A percentile compares a stretch with the other conserved stretches of the same genome.
phyloP scores from a whole-genome alignment of 2,329 filamentous ascomycete species.

The Trichophyton mentagrophytes region DNA sequence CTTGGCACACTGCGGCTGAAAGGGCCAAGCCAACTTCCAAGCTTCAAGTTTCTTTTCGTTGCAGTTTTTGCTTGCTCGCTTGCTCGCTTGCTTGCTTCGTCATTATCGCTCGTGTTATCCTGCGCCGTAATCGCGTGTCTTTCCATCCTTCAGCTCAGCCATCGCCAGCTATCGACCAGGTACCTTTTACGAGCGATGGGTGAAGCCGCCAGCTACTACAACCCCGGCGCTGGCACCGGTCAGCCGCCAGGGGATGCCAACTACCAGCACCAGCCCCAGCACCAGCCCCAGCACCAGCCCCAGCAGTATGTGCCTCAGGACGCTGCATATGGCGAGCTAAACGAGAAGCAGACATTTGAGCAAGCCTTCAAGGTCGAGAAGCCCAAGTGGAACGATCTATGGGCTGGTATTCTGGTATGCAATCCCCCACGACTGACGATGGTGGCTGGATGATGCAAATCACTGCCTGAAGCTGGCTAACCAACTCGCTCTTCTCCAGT shows the following conservation, averaged over 20 bases:
- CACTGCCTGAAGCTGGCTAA: background rate
- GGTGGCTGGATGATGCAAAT: no score
- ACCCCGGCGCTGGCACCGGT: background rate
- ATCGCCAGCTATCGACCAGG: no score
- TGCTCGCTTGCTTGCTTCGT: no score
- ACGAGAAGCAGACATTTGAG: constrained; percentile 44
- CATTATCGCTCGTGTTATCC: no score
- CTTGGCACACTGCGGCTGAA: no score
- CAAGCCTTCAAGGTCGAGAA: constrained; percentile 69
- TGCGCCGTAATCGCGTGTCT: no score
- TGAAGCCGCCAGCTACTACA: background rate
- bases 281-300: background rate
- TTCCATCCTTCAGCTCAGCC: no score
- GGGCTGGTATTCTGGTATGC: constrained; percentile 66
- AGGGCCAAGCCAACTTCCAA: no score
- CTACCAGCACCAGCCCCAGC: background rate
- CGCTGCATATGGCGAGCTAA: background rate
- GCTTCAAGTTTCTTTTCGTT: no score
- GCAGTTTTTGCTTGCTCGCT: no score
- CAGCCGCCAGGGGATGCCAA: background rate
- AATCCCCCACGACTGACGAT: constrained; percentile 5
- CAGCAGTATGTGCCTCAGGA: background rate
- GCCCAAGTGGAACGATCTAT: constrained; percentile 83
- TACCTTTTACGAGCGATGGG: background rate
- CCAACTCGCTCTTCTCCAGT: constrained; percentile 30